Percentiles rank a stretch among this genome's conserved stretches.
Conservation (phyloP, 2,329 filamentous ascomycete species). For the Cercospora brassicicola region DNA sequence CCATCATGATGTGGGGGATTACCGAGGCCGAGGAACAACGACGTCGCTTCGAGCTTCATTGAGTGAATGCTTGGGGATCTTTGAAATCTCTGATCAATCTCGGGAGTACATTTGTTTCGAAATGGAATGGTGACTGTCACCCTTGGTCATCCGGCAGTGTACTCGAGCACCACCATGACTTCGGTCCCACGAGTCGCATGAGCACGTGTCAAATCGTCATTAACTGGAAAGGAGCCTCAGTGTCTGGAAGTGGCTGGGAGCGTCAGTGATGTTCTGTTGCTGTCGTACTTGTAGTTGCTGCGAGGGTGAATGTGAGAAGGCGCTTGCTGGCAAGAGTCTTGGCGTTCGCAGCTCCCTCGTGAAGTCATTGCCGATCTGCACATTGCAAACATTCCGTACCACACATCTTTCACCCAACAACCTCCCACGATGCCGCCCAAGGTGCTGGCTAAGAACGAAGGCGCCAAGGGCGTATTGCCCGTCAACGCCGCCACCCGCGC, state of each 20-base stretch:
- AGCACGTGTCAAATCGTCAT: not conserved
- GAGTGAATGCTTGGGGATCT: not conserved
- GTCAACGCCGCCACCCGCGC: conserved; percentile 37
- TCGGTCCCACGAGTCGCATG: not conserved
- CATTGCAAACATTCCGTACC: not conserved
- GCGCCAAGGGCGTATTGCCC: conserved; percentile 34
- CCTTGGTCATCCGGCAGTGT: not conserved
- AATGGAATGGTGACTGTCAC: not conserved
- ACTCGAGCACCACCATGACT: not conserved
- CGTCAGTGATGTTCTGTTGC: too few species aligned
- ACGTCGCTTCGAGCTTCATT: not conserved
- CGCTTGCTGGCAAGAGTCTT: not conserved
- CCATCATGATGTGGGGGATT: not conserved
- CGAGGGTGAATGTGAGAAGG: not conserved
- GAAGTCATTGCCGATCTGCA: conserved; percentile 11
- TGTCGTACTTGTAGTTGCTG: not conserved
- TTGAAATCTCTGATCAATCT: not conserved
- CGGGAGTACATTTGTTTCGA: not conserved
- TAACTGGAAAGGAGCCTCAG: too few species aligned
- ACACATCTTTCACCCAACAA: not conserved
- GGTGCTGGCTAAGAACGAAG: conserved; percentile 34
- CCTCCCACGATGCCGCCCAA: conserved; percentile 35
- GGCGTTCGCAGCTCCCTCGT: not conserved
- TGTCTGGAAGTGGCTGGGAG: not conserved
- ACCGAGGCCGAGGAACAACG: not conserved